These are phyloP conservation scores for Candida morakotiae DNA, from an alignment of 805 yeast species.

Conservation along the genomic window DNA sequence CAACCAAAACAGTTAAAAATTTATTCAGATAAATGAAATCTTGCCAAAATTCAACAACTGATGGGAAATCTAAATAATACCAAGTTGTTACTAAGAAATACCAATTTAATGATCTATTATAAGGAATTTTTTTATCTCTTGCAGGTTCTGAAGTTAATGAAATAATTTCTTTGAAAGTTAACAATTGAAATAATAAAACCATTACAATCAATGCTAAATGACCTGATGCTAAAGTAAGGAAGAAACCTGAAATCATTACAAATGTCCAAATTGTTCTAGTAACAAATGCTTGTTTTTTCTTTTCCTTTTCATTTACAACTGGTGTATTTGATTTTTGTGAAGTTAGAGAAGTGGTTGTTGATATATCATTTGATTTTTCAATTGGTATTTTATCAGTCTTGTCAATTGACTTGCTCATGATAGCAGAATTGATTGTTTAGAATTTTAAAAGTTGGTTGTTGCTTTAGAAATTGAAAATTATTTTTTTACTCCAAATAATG, in stretches of 20 bases:
- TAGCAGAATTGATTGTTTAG: background rate
- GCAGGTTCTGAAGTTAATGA: constrained; percentile 81
- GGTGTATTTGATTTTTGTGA: background rate
- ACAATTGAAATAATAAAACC: constrained; percentile 69
- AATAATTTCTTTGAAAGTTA: constrained; percentile 89
- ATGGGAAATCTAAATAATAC: constrained; percentile 85
- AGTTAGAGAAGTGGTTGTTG: background rate
- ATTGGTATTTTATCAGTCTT: background rate
- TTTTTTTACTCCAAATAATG: background rate
- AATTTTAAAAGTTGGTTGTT: background rate
- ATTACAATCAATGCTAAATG: constrained; percentile 75
- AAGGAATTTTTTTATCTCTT: constrained; percentile 75
- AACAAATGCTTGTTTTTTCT: constrained; percentile 77
- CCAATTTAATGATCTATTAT: constrained; percentile 86
- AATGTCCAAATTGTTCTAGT: constrained; percentile 91
- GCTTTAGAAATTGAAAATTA: background rate
- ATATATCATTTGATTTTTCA: background rate
- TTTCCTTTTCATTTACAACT: constrained; percentile 44
- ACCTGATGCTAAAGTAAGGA: constrained; percentile 72
- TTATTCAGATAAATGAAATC: constrained; percentile 49
- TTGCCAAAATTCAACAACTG: constrained; percentile 65
- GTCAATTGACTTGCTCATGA: constrained; percentile 1
- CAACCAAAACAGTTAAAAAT: constrained; percentile 53
- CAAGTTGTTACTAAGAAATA: constrained; percentile 84
- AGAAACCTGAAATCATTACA: constrained; percentile 79